These are phyloP conservation scores for Vinca minor DNA, from an alignment of 257 asterid genomes.

Conservation along the genomic window DNA sequence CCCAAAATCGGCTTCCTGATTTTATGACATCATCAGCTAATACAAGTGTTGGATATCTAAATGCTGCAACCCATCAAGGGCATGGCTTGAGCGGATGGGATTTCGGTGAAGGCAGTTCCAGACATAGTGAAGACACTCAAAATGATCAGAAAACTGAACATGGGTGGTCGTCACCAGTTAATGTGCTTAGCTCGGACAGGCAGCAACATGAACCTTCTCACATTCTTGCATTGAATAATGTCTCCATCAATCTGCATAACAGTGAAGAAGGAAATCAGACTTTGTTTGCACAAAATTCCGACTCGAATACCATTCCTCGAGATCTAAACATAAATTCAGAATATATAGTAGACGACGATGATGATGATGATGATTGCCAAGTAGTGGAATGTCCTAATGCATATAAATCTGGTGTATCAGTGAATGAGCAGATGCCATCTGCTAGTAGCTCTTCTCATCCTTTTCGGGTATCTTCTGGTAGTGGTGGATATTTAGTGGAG, in stretches of 20 bases:
- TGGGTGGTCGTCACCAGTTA: slow-evolving; percentile 30
- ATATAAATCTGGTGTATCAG: slow-evolving; percentile 32
- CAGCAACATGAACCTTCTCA: slow-evolving; percentile 28
- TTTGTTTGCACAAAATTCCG: slow-evolving; percentile 28
- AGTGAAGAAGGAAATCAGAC: slow-evolving; percentile 26
- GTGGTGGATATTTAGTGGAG: slow-evolving; percentile 31
- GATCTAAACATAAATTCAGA: slow-evolving; percentile 51
- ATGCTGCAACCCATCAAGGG: slow-evolving; percentile 34
- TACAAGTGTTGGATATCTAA: slow-evolving; percentile 27
- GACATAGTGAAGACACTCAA: slow-evolving; percentile 31
- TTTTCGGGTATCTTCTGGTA: slow-evolving; percentile 27
- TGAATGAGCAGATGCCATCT: slow-evolving; percentile 30
- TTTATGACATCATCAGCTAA: slow-evolving; percentile 39
- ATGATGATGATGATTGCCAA: slow-evolving; percentile 50
- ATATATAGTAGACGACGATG: slow-evolving; percentile 15
- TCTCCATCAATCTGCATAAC: slow-evolving; percentile 25
- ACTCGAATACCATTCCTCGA: slow-evolving; percentile 25
- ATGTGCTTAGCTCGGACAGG: slow-evolving; percentile 26
- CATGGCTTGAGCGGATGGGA: slow-evolving; percentile 41
- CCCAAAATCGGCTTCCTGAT: slow-evolving; percentile 41
- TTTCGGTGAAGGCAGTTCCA: slow-evolving; percentile 67
- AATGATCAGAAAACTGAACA: slow-evolving; percentile 42
- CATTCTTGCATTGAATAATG: slow-evolving; percentile 29
- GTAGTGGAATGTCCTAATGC: slow-evolving; percentile 41
- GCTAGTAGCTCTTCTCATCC: slow-evolving; percentile 36